These are phyloP conservation scores for Uncinocarpus reesii DNA, from an alignment of 2,329 filamentous ascomycete genomes.

Conservation along the genomic window DNA sequence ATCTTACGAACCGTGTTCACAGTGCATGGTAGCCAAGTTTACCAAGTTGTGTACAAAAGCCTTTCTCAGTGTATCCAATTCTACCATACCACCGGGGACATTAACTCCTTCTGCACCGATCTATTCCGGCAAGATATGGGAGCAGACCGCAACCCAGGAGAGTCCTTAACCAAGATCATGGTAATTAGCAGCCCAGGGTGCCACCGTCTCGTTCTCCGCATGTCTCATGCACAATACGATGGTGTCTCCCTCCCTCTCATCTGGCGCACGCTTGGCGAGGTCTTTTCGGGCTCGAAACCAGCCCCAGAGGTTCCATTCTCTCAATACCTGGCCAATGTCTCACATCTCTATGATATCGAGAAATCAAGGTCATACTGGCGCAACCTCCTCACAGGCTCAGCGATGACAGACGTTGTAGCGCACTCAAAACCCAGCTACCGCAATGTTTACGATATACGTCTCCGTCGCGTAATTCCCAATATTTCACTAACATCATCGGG, in stretches of 20 bases:
- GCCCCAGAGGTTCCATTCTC: neutral
- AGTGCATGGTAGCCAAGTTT: constrained; percentile 36
- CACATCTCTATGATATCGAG: neutral
- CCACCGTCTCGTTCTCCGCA: constrained; percentile 41
- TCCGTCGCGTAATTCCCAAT: neutral
- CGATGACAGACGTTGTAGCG: neutral
- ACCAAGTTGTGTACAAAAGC: constrained; percentile 49
- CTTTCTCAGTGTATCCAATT: constrained; percentile 41
- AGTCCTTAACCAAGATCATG: constrained; percentile 20
- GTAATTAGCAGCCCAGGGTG: neutral
- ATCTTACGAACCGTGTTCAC: neutral
- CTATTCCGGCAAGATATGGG: constrained; percentile 48
- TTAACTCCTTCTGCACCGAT: constrained; percentile 43
- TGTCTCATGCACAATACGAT: constrained; percentile 55
- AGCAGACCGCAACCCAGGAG: constrained; percentile 47
- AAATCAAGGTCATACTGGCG: neutral
- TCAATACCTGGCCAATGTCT: neutral
- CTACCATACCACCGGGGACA: constrained; percentile 42
- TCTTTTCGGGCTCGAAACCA: neutral
- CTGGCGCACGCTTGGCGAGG: neutral
- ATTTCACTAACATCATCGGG: too few relatives aligned
- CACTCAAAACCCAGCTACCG: neutral
- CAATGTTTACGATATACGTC: neutral
- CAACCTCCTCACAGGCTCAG: neutral
- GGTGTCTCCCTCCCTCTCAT: constrained; percentile 47